Base-by-base conservation (phyloP, 257 asterid genomes). In the Nicotiana otophora region DNA sequence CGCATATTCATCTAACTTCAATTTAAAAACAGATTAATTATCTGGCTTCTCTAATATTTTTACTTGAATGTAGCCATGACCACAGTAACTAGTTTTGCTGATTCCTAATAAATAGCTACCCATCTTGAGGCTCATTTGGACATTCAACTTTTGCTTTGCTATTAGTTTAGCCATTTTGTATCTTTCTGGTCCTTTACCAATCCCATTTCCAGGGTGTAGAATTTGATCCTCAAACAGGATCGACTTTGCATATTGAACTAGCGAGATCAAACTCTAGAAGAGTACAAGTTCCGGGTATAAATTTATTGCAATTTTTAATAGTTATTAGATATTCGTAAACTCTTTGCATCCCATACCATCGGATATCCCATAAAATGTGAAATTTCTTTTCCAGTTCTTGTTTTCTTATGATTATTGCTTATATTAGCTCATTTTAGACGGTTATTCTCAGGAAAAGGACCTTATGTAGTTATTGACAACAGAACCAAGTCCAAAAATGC, bases 191-290 rank as follows among this genome's bases (percentile, higher is more conserved):
- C 39, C 72, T 74, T 4, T 53, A 61, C 26, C 17, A 23, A 31
- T 51, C 26, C 77, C 19, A 65, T 72, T 66, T 76, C 46, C 84
- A 96, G 97, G 98, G 98, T 85, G 92, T 90, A 54, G 94, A 92
- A 83, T 94, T 94, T 88, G 99, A 96, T 85, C 99, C 99, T 81
- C 97, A 96, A 88, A 88, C 93, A 82, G 97, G 98, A 82, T 92
- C 94, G 81, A 89, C 91, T 69, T 89, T 96, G 92, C 98, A 96
- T 87, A 92, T 94, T 67, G 98, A 96, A 87, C 89, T 93, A n/a
- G 99, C 99, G 10, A 93, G 99, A 90, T 89, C 98, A 81, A 96
- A 96, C 88, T 96, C 99, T 42, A 94, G 94, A 90, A 92, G 98
- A 88, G 89, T 87, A 87, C 87, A 81, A 84, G 91, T 87, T 87